These are phyloP conservation scores for Elaphomyces granulatus DNA, from an alignment of 495 filamentous ascomycete species.

Conservation along the genomic window DNA sequence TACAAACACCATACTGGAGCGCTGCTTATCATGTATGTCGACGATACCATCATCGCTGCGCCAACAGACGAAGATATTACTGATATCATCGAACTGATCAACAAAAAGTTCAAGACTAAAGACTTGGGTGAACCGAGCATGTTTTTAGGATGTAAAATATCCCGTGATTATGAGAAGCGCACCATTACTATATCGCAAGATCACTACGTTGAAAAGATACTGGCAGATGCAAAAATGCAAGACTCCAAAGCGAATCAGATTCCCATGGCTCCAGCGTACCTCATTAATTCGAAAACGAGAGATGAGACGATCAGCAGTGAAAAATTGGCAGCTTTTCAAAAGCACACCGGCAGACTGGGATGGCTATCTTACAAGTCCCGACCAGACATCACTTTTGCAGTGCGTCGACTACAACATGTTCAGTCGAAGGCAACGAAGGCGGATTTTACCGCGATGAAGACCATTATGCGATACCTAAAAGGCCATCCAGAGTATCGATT, in stretches of 20 bases:
- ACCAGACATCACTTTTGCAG: background rate
- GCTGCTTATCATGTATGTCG: background rate
- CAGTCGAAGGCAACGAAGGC: background rate
- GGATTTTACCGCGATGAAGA: background rate
- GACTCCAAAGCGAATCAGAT: background rate
- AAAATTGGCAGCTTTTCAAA: background rate
- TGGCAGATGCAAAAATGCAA: background rate
- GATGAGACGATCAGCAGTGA: no score
- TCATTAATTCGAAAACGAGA: background rate
- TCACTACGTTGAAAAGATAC: background rate
- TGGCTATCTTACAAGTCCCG: background rate
- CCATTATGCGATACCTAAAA: background rate
- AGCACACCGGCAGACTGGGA: background rate
- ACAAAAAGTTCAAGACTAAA: background rate
- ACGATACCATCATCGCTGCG: constrained; percentile 1
- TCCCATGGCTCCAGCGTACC: background rate
- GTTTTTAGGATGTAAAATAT: background rate
- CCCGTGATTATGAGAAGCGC: background rate
- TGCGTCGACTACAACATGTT: background rate
- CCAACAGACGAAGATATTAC: background rate
- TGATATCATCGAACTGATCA: background rate
- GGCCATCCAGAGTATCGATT: background rate
- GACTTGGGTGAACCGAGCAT: background rate
- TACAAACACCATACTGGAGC: background rate
- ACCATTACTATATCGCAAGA: background rate